These are phyloP conservation scores for Alternaria sp. DNA, from an alignment of 2,329 filamentous ascomycete genomes.

Conservation along the genomic window DNA sequence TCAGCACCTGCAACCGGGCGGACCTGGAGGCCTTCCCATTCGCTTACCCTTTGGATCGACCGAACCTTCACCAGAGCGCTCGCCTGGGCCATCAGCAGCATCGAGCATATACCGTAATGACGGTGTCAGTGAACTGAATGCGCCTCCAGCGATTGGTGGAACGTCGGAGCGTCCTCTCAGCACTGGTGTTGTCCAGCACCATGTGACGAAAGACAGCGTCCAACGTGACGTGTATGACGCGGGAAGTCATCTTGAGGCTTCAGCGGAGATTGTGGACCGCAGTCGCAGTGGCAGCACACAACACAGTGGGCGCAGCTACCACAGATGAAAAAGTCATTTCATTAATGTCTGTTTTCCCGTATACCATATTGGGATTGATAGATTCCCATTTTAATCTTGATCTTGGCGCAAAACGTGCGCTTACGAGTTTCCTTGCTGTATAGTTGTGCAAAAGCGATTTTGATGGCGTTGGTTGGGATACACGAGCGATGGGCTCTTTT, in stretches of 20 bases:
- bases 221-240: constrained; percentile 40
- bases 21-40: constrained; percentile 32
- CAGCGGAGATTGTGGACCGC: constrained; percentile 47
- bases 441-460: constrained; percentile 23
- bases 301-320: constrained; percentile 29
- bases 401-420: constrained; percentile 7
- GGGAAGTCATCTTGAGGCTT: constrained; percentile 42
- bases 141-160: constrained; percentile 24
- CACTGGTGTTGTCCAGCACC: constrained; percentile 49
- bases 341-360: constrained; percentile 1
- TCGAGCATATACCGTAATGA: constrained; percentile 44
- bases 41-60: constrained; percentile 47
- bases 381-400: constrained; percentile 10
- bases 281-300: constrained; percentile 44
- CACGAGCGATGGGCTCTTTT: constrained; percentile 3
- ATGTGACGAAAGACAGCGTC: constrained; percentile 47
- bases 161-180: constrained; percentile 40
- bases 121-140: constrained; percentile 24
- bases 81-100: constrained; percentile 41
- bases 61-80: constrained; percentile 46
- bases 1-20: constrained; percentile 37
- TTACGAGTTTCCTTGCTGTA: constrained; percentile 38
- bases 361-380: neutral
- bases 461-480: constrained; percentile 12
- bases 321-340: constrained; percentile 5